Percentiles rank a stretch among this genome's conserved stretches.
These are phyloP conservation scores for Nadsonia fulvescens DNA, from an alignment of 805 yeast species.

Conservation along the genomic window DNA sequence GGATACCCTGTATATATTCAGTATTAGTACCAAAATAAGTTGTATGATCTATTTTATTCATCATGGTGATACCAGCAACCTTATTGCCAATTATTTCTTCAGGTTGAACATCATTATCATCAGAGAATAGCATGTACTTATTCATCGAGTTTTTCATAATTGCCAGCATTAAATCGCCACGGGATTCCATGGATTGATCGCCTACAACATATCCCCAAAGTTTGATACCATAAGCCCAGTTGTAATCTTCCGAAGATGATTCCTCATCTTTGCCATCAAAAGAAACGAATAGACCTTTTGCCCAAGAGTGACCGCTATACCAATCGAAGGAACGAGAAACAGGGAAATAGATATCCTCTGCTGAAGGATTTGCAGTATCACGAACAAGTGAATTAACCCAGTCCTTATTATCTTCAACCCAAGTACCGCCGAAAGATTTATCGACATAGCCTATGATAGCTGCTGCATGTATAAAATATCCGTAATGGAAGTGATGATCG, in stretches of 20 bases:
- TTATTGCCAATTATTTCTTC: conserved; percentile 35
- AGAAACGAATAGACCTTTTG: conserved; percentile 45
- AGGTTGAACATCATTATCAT: conserved; percentile 38
- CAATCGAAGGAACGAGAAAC: conserved; percentile 53
- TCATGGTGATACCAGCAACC: conserved; percentile 63
- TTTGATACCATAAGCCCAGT: conserved; percentile 54
- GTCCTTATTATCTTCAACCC: conserved; percentile 29
- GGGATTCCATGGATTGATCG: conserved; percentile 33
- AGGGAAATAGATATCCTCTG: conserved; percentile 40
- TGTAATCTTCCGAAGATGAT: conserved; percentile 55
- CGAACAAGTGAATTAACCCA: conserved; percentile 48
- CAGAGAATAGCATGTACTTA: conserved; percentile 32
- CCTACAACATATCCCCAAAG: conserved; percentile 49
- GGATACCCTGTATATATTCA: conserved; percentile 65
- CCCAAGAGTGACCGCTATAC: conserved; percentile 67
- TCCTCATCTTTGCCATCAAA: conserved; percentile 63
- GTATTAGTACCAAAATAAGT: conserved; percentile 50
- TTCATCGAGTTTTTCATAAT: conserved; percentile 37
- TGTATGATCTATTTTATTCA: conserved; percentile 56
- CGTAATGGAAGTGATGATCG: conserved; percentile 79
- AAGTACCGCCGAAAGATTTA: conserved; percentile 28
- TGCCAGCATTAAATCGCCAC: conserved; percentile 45
- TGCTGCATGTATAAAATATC: conserved; percentile 71
- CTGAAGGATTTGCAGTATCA: conserved; percentile 49
- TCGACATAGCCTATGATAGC: conserved; percentile 58